Evolutionary conservation across 768 basidiomycete species (phyloP), one percentile per base, ranked within the genome.

Genomic region (Termitomyces sp.): DNA sequence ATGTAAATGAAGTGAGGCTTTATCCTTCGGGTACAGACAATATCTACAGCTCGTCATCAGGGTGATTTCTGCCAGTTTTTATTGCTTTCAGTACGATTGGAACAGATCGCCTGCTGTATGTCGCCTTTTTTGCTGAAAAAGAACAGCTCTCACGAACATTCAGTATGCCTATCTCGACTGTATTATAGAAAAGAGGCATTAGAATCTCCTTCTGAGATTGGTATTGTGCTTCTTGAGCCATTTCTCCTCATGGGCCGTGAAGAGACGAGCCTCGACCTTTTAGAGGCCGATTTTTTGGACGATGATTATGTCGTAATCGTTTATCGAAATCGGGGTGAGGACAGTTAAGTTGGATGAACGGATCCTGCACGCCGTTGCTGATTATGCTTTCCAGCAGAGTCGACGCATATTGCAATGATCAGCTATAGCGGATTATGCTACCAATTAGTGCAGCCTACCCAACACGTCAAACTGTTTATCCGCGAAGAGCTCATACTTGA

Each of bases 261-360:
- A 68, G 74, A 70, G 59, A 66, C 58, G 55, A 73, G 76, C 62
- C 68, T 85, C 65, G 77, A 85, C 58, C 63, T 90, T 46, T 67
- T 90, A 67, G 86, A 86, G 64, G 79, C 74, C 44, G 86, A 90
- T 55, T 92, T 92, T 72, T 90, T 93, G 70, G 90, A 92, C 74
- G 86, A 90, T 63, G 81, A 85, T 68, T 74, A 70, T 65, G 67
- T 90, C 59, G 77, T 90, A 62, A 74, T 90, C 60, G 79, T 89
- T 59, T 87, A 82, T 72, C 82, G 79, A 69, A 69, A 71, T 67
- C 73, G 73, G 56, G 72, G 71, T 58, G 69, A 67, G 56, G 67
- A 76, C 66, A 79, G 87, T 87, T 49, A 68, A 73, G 83, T 72
- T 61, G 62, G 57, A 66, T 60, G 65, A 60, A 64, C 54, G 30